A percentile compares a stretch with the other conserved stretches of the same genome.
Conservation (phyloP, 2,329 filamentous ascomycete genomes). For the Aspergillus awamori region DNA sequence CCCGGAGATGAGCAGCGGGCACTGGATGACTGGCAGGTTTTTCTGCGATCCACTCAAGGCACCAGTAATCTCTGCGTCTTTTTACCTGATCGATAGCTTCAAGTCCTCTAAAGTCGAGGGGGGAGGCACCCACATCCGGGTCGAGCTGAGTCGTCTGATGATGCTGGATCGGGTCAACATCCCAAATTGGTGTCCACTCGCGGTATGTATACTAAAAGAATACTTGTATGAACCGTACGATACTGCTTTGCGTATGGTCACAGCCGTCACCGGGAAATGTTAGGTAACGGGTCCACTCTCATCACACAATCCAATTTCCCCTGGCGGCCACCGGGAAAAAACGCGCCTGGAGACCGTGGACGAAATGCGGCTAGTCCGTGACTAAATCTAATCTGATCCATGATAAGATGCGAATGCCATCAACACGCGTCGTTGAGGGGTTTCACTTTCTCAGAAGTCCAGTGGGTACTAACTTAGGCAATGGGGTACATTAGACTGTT, state of each 20-base stretch:
- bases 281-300: neutral
- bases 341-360: neutral
- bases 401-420: neutral
- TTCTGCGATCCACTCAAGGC: neutral
- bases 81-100: no score
- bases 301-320: neutral
- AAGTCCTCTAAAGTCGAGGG: no score
- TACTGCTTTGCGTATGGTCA: neutral
- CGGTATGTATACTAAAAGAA: neutral
- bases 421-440: neutral
- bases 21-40: neutral
- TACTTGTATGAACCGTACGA: neutral
- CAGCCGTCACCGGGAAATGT: neutral
- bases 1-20: neutral
- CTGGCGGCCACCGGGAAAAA: neutral
- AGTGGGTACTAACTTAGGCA: neutral
- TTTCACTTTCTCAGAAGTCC: no score
- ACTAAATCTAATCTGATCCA: conserved; percentile 2
- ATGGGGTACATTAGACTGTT: neutral
- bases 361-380: neutral
- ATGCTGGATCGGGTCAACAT: neutral
- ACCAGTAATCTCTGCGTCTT: neutral
- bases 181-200: neutral
- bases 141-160: neutral
- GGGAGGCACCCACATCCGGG: neutral